phyloP scores from a whole-genome alignment of 139 green algal species.

The Tetraselmis chui region DNA sequence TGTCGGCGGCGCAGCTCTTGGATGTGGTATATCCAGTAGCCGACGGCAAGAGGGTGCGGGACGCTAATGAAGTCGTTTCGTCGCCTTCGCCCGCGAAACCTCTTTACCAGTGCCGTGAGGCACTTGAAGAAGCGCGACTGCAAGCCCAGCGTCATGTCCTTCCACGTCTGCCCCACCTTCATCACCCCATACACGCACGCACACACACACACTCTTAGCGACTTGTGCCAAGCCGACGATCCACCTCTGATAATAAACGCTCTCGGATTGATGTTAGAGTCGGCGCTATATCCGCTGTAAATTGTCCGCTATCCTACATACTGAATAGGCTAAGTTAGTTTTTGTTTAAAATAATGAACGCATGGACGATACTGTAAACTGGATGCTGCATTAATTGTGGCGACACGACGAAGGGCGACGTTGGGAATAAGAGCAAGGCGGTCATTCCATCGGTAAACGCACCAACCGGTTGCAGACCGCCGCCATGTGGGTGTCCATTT shows the following conservation, averaged over 20 bases:
- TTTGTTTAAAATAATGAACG: too few relatives aligned
- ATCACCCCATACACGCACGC: neutral
- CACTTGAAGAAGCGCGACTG: neutral
- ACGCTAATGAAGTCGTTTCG: neutral
- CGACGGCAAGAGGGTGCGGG: neutral
- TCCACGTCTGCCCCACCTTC: neutral
- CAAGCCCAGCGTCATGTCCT: neutral
- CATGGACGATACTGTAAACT: too few relatives aligned
- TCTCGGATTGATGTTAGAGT: too few relatives aligned
- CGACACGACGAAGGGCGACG: too few relatives aligned
- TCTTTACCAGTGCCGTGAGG: neutral
- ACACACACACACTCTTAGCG: neutral
- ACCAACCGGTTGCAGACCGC: neutral
- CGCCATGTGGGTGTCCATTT: neutral
- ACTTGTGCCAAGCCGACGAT: neutral
- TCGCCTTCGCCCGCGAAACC: neutral
- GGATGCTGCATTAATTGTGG: too few relatives aligned
- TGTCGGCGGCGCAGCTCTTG: neutral
- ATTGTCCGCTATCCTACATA: too few relatives aligned
- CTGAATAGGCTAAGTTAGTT: too few relatives aligned
- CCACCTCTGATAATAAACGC: too few relatives aligned
- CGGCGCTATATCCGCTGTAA: too few relatives aligned
- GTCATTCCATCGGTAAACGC: too few relatives aligned
- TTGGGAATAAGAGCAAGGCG: too few relatives aligned
- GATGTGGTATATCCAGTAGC: neutral